phyloP scores from a whole-genome alignment of 441 rosid genomes.

The Gossypium schwendimanii region DNA sequence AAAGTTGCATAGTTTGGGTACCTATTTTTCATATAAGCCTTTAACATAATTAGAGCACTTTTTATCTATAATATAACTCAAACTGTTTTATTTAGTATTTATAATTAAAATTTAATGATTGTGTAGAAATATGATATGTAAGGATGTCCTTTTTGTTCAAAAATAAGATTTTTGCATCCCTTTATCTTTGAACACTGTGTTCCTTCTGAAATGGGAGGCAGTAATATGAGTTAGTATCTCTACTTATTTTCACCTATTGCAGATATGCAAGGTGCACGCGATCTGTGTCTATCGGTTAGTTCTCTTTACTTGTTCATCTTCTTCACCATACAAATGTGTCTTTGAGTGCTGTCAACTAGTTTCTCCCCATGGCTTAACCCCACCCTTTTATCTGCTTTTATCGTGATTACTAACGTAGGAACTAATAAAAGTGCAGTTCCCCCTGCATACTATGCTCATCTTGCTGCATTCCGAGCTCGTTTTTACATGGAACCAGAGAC shows the following conservation, averaged over 20 bases:
- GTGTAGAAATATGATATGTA: not conserved
- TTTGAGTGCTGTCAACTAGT: not conserved
- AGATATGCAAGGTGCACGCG: constrained; percentile 92
- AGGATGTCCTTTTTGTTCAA: not conserved
- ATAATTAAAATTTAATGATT: not conserved
- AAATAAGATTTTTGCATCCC: not conserved
- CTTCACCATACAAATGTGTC: not conserved
- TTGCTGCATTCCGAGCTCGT: constrained; percentile 92
- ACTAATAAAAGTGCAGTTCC: constrained; percentile 48
- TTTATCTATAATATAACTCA: not conserved
- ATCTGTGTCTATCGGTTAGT: constrained; percentile 25
- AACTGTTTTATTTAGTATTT: not conserved
- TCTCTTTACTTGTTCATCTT: not conserved
- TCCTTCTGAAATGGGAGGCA: not conserved
- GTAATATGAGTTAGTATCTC: not conserved
- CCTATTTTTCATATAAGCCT: too few relatives aligned
- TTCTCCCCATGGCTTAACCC: not conserved
- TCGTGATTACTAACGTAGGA: not conserved
- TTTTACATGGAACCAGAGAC: constrained; percentile 97
- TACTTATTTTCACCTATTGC: constrained; percentile 2
- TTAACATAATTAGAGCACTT: not conserved
- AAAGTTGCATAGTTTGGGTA: too few relatives aligned
- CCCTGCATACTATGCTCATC: constrained; percentile 94
- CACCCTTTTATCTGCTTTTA: not conserved
- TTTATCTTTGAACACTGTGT: not conserved